Percentiles rank a stretch among this genome's conserved stretches.
Evolutionary conservation across 2,329 filamentous ascomycete species (phyloP).

Genomic region (Cladorrhinum sp.): DNA sequence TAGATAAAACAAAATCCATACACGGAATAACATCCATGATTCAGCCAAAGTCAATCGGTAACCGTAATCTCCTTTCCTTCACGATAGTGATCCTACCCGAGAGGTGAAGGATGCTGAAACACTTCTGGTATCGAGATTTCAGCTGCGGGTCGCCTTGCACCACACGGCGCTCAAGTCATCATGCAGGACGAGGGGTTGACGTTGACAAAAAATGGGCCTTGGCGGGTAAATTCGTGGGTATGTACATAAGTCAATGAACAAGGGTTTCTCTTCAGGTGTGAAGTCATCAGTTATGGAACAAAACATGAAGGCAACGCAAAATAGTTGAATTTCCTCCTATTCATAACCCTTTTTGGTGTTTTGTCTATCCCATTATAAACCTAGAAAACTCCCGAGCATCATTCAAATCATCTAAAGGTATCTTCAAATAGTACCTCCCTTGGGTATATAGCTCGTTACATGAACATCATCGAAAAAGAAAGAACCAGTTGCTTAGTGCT

Average conservation of each 20-base stretch:
- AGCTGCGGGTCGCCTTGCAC: not conserved
- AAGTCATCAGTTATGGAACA: too few relatives aligned
- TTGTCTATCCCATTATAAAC: conserved; percentile 21
- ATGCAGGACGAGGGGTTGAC: not conserved
- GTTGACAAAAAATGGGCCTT: not conserved
- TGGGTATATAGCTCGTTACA: conserved; percentile 3
- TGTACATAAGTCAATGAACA: too few relatives aligned
- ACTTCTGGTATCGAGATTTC: not conserved
- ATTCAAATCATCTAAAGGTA: conserved; percentile 9
- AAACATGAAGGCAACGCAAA: too few relatives aligned
- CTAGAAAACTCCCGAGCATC: conserved; percentile 11
- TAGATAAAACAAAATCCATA: not conserved
- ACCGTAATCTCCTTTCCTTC: conserved; percentile 6
- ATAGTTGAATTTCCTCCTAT: not conserved
- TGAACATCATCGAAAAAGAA: not conserved
- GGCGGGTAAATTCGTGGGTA: not conserved
- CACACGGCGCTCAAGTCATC: not conserved
- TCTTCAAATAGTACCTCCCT: not conserved
- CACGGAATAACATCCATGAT: not conserved
- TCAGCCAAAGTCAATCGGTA: not conserved
- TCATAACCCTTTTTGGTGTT: conserved; percentile 2
- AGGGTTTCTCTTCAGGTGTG: too few relatives aligned
- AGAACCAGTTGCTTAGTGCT: conserved; percentile 9
- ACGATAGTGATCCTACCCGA: not conserved
- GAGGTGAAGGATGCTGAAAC: conserved; percentile 1